Percentiles rank a stretch among this genome's conserved stretches.
These are phyloP conservation scores for Tolypocladium tundrense DNA, from an alignment of 2,329 filamentous ascomycete genomes.

Conservation along the genomic window DNA sequence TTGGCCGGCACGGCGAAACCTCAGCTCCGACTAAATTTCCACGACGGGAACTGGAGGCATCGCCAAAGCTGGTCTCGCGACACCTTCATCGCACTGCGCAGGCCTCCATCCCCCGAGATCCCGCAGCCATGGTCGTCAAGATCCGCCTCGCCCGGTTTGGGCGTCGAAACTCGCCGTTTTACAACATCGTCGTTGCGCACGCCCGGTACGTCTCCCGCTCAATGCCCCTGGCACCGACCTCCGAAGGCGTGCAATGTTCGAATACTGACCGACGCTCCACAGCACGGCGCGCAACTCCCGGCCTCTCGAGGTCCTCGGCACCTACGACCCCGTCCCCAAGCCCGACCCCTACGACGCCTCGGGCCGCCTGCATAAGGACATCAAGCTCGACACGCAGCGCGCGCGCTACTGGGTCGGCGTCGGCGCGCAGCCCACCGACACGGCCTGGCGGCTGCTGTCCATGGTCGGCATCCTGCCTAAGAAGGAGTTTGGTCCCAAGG, in stretches of 20 bases:
- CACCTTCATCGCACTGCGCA: not conserved
- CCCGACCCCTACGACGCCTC: conserved; percentile 47
- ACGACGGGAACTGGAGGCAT: not conserved
- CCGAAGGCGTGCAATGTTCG: not conserved
- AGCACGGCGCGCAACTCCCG: conserved; percentile 80
- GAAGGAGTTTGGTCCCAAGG: conserved; percentile 23
- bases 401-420: conserved; percentile 96
- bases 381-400: conserved; percentile 70
- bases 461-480: conserved; percentile 51
- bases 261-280: not conserved
- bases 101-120: not conserved
- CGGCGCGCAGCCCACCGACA: conserved; percentile 86
- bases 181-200: conserved; percentile 95
- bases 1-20: conserved; percentile 26
- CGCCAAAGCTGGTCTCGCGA: not conserved
- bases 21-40: conserved; percentile 17
- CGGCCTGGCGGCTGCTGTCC: conserved; percentile 74
- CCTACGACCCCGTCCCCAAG: conserved; percentile 60
- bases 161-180: conserved; percentile 78
- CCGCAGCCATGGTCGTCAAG: conserved; percentile 67
- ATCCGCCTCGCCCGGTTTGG: conserved; percentile 93
- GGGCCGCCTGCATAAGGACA: conserved; percentile 77
- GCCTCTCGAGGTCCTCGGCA: conserved; percentile 86
- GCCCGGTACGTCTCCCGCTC: conserved; percentile 55
- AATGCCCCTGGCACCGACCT: not conserved